Evolutionary conservation across 139 green algal genomes (phyloP), one percentile per base, ranked within the genome.

Genomic region (Tetratostichococcus sp.): DNA sequence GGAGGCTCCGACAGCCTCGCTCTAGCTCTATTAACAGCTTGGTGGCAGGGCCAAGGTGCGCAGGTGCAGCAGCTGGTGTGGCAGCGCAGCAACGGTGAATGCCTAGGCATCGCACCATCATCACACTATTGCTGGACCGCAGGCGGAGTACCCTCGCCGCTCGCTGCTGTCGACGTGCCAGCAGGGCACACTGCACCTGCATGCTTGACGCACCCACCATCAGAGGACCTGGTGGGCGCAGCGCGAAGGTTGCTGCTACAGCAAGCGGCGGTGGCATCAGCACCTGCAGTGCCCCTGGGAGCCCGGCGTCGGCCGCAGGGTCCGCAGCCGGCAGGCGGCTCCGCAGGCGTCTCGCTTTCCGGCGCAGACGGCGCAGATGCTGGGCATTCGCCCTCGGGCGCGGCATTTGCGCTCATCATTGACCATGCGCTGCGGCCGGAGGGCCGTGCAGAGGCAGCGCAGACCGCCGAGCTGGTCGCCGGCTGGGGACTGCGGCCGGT

Each of bases 1-100:
- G 85, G 84, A 23, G 85, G 85, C 0, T 66, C 77, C 1, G 85
- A 89, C 75, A 89, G 84, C 70, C 35, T 89, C 28, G 85, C 79
- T 2, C 68, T 89, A 16, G 80, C 84, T 4, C 33, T 75, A 22
- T 67, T 89, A 23, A 32, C 73, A 28, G 72, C 79, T 0, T 69
- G 73, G 57, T 83, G 78, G 78, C 33, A 35, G 33, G 31, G 57
- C 4, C 23, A 43, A 26, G 35, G 39, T 66, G 11, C 69, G 30
- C 39, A 73, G 4, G 30, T 42, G 4, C 16, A 4, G 5, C 5
- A 8, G 68, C 30, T 58, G 33, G 25, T 73, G 67, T 35, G 34
- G n/a, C n/a, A n/a, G n/a, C n/a, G n/a, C n/a, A n/a, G n/a, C n/a
- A n/a, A n/a, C n/a, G n/a, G n/a, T n/a, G n/a, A n/a, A n/a, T n/a